Base-by-base conservation (phyloP, 768 basidiomycete genomes). In the Trametes sanguinea region DNA sequence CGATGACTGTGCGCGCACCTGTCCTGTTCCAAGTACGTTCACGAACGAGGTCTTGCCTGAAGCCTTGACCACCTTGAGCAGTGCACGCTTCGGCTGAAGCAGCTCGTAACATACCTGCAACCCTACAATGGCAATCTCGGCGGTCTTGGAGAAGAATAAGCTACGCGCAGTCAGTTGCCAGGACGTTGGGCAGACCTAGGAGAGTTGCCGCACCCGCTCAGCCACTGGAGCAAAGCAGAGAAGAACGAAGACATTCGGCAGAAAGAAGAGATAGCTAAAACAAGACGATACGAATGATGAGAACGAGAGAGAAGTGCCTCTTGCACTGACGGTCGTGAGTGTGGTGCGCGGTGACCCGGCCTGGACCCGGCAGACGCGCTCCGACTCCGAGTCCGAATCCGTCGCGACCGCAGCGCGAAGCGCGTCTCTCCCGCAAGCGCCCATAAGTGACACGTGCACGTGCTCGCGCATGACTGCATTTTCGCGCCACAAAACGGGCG, bases 11-110 rank as follows among this genome's bases (percentile, higher is more conserved):
- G 40, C 29, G 58, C 69, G 33, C 51, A 87, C 90, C 78, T 91
- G 90, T 67, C 89, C 90, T n/a, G 87, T 90, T 4, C 89, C 89
- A 22, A 97, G 85, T 10, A 95, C 90, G 71, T 96, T 94, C 32
- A 95, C 92, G 55, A 97, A 92, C 9, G 92, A 94, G 3, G 95
- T 96, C 78, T 97, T 96, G 47, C 95, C 95, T 2, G 93, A 95
- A 3, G 94, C 93, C 92, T 96, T 62, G 37, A 35, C 52, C 60
- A 50, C 58, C 52, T 47, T 52, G 16, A 42, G 4, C 39, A 14
- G n/a, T 13, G 6, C n/a, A 13, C 29, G 14, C 16, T 13, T 9
- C 13, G 14, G 17, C 9, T 17, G 3, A 16, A 32, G 30, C 30
- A 13, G 27, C 4, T 9, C 9, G 29, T 9, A 33, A 11, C 54